phyloP scores from a whole-genome alignment of 768 basidiomycete species.

The Krasilnikovozyma curviuscula region DNA sequence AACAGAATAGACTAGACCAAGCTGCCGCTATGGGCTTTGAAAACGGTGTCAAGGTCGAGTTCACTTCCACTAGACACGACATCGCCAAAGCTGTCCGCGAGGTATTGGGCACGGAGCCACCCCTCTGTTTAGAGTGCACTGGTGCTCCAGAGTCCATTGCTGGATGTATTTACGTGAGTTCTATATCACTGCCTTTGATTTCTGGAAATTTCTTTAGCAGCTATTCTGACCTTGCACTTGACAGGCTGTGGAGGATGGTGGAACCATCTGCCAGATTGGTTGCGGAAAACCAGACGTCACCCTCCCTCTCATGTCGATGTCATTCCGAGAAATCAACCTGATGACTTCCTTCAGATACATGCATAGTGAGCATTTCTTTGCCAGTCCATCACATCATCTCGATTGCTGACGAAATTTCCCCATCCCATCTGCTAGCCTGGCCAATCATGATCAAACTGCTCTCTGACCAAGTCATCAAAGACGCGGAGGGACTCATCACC shows the following conservation, averaged over 20 bases:
- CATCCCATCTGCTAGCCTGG: too few species aligned
- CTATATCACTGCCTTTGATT: background rate
- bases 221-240: background rate
- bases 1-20: conserved; percentile 13
- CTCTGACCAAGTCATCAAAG: conserved; percentile 10
- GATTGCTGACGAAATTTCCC: too few species aligned
- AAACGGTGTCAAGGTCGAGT: conserved; percentile 12
- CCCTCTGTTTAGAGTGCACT: conserved; percentile 17
- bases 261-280: conserved; percentile 16
- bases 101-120: conserved; percentile 14
- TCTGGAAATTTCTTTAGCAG: too few species aligned
- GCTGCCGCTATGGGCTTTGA: conserved; percentile 13
- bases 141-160: conserved; percentile 16
- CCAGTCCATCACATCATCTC: too few species aligned
- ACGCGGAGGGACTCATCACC: conserved; percentile 16
- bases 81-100: conserved; percentile 13
- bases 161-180: conserved; percentile 16
- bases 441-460: conserved; percentile 16
- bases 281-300: conserved; percentile 16
- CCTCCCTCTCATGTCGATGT: conserved; percentile 16
- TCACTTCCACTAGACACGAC: conserved; percentile 15
- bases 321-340: conserved; percentile 17
- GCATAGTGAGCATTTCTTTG: too few species aligned
- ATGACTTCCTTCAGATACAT: conserved; percentile 17
- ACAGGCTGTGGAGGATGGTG: conserved; percentile 16